Evolutionary conservation across 768 basidiomycete species (phyloP).

Genomic region (Pisolithus tinctorius): DNA sequence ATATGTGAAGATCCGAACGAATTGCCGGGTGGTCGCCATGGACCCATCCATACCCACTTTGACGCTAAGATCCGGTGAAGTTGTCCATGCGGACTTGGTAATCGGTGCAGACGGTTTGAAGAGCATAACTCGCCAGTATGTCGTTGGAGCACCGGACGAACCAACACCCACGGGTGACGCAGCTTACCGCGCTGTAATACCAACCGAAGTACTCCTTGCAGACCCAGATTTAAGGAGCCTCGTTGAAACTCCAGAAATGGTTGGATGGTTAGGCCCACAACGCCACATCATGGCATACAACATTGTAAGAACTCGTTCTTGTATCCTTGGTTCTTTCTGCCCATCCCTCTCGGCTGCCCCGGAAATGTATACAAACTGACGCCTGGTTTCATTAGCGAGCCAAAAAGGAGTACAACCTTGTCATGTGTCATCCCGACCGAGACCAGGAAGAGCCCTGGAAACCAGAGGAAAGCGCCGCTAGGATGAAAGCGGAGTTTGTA

Average conservation of each 20-base stretch:
- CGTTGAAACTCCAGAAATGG: conserved; percentile 46
- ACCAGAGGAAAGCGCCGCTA: conserved; percentile 33
- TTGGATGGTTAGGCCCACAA: conserved; percentile 53
- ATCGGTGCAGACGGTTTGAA: conserved; percentile 50
- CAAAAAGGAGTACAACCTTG: conserved; percentile 39
- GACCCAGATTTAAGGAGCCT: conserved; percentile 48
- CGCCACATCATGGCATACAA: conserved; percentile 40
- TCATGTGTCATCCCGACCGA: conserved; percentile 36
- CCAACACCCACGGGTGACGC: conserved; percentile 55
- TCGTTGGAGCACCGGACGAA: conserved; percentile 41
- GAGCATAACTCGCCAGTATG: conserved; percentile 41
- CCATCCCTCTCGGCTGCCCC: background rate
- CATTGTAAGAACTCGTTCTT: conserved; percentile 28
- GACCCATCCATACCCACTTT: conserved; percentile 29
- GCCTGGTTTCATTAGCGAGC: conserved; percentile 18
- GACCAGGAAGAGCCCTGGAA: conserved; percentile 40
- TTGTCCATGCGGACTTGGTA: conserved; percentile 37
- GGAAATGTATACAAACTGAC: background rate
- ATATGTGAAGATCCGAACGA: conserved; percentile 30
- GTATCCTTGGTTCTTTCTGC: background rate
- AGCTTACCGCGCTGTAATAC: conserved; percentile 51
- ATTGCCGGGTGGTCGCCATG: conserved; percentile 30
- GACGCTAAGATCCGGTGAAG: conserved; percentile 36
- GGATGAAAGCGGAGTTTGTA: conserved; percentile 41
- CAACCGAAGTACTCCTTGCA: conserved; percentile 35